A percentile compares a stretch with the other conserved stretches of the same genome.
Evolutionary conservation across 129 eudicot species (phyloP).

Genomic region (Rutidosis leptorrhynchoides): DNA sequence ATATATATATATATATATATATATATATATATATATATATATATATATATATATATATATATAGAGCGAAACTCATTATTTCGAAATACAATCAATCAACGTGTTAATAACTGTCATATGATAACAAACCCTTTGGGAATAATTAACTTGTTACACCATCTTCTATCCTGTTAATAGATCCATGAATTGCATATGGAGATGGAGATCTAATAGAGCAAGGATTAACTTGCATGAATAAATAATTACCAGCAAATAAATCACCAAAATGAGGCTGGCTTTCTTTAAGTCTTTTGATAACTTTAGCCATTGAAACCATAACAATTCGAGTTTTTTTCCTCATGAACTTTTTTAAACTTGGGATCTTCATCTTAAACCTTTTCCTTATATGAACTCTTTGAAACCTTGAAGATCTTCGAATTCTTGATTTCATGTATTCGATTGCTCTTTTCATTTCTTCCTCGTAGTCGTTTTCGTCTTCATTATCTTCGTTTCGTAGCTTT

Average conservation of each 20-base stretch:
- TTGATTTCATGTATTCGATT: slow-evolving; percentile 27
- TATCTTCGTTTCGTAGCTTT: slow-evolving; percentile 37
- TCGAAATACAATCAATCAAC: background rate
- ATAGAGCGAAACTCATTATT: background rate
- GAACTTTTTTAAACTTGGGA: slow-evolving; percentile 55
- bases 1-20: no score
- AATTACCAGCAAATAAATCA: slow-evolving; percentile 86
- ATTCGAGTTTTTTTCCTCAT: slow-evolving; percentile 44
- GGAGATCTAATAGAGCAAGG: slow-evolving; percentile 52
- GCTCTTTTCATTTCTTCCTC: slow-evolving; percentile 21
- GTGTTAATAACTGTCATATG: background rate
- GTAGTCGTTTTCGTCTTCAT: slow-evolving; percentile 25
- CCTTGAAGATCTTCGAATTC: slow-evolving; percentile 31
- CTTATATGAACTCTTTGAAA: slow-evolving; percentile 37
- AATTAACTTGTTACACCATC: slow-evolving; percentile 9
- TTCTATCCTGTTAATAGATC: slow-evolving; percentile 26
- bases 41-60: no score
- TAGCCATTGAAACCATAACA: slow-evolving; percentile 45
- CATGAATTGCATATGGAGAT: slow-evolving; percentile 26
- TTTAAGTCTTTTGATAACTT: slow-evolving; percentile 60
- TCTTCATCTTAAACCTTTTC: slow-evolving; percentile 50
- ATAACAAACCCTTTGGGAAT: slow-evolving; percentile 20
- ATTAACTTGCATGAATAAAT: slow-evolving; percentile 81
- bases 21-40: no score
- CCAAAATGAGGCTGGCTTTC: slow-evolving; percentile 76